A percentile compares a stretch with the other conserved stretches of the same genome.
These are phyloP conservation scores for Radiomyces spectabilis DNA, from an alignment of 192 early-diverging fungal species.

Conservation along the genomic window DNA sequence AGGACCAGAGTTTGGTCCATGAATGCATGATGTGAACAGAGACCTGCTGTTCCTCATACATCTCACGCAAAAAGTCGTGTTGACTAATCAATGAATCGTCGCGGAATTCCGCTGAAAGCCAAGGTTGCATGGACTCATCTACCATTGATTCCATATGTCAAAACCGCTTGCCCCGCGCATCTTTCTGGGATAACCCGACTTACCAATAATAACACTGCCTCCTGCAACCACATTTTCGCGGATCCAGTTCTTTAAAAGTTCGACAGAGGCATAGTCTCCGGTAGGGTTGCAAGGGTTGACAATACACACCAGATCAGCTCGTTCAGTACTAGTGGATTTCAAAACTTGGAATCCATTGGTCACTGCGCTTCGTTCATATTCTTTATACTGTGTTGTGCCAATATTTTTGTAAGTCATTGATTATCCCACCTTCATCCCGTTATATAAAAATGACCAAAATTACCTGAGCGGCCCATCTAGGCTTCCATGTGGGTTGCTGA, in stretches of 20 bases:
- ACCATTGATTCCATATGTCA: too few relatives aligned
- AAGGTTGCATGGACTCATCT: slow-evolving; percentile 95
- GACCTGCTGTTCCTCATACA: slow-evolving; percentile 58
- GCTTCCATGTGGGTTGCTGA: slow-evolving; percentile 73
- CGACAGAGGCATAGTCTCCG: slow-evolving; percentile 73
- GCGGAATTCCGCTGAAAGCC: slow-evolving; percentile 76
- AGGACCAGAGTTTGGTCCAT: slow-evolving; percentile 93
- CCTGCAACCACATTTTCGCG: slow-evolving; percentile 65
- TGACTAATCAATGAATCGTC: slow-evolving; percentile 75
- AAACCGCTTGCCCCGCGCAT: too few relatives aligned
- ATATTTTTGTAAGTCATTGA: not conserved
- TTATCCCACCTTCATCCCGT: not conserved
- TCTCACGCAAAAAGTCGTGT: slow-evolving; percentile 51
- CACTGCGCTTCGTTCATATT: slow-evolving; percentile 81
- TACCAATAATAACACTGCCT: slow-evolving; percentile 76
- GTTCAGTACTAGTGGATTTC: slow-evolving; percentile 38
- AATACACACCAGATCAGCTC: slow-evolving; percentile 69
- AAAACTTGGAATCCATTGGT: slow-evolving; percentile 68
- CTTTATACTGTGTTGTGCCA: slow-evolving; percentile 61
- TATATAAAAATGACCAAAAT: not conserved
- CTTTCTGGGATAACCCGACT: slow-evolving; percentile 3
- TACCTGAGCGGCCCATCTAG: slow-evolving; percentile 71
- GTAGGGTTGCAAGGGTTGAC: slow-evolving; percentile 94
- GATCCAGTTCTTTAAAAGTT: slow-evolving; percentile 72
- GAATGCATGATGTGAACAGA: slow-evolving; percentile 87